A percentile compares a stretch with the other conserved stretches of the same genome.
These are phyloP conservation scores for Uncinocarpus reesii DNA, from an alignment of 2,329 filamentous ascomycete genomes.

Conservation along the genomic window DNA sequence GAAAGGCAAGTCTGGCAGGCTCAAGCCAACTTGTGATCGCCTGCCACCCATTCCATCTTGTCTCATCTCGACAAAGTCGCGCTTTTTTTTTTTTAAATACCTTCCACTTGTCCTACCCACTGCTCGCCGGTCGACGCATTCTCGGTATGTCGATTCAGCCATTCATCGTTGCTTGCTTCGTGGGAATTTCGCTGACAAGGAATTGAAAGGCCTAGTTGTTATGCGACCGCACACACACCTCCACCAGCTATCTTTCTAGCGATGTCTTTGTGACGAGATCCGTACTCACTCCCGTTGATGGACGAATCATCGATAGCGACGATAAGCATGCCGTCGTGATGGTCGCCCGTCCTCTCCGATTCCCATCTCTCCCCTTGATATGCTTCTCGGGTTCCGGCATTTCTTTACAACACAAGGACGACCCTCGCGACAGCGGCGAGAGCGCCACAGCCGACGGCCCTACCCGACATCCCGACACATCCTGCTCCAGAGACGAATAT, in stretches of 20 bases:
- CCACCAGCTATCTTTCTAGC: background rate
- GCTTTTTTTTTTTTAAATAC: too few relatives aligned
- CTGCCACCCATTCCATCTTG: background rate
- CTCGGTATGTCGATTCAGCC: background rate
- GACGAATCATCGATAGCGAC: conserved; percentile 5
- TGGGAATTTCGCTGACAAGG: too few relatives aligned
- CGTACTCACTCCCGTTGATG: background rate
- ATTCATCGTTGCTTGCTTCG: too few relatives aligned
- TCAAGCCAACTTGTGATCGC: background rate
- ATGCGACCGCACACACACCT: background rate
- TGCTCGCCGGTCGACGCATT: background rate
- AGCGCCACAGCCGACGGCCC: background rate
- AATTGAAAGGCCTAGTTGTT: background rate
- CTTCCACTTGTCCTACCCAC: too few relatives aligned
- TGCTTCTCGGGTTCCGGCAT: background rate
- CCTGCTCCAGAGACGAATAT: background rate
- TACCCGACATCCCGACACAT: background rate
- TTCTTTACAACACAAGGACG: background rate
- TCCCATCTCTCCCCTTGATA: background rate
- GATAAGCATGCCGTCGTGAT: conserved; percentile 10
- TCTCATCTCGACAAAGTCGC: background rate
- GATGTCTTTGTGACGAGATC: conserved; percentile 6
- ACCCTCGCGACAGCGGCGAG: background rate
- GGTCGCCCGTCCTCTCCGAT: conserved; percentile 1
- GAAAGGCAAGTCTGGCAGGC: background rate